A percentile compares a stretch with the other conserved stretches of the same genome.
Conservation (phyloP, 2,329 filamentous ascomycete genomes). For the Annulohypoxylon truncatum region DNA sequence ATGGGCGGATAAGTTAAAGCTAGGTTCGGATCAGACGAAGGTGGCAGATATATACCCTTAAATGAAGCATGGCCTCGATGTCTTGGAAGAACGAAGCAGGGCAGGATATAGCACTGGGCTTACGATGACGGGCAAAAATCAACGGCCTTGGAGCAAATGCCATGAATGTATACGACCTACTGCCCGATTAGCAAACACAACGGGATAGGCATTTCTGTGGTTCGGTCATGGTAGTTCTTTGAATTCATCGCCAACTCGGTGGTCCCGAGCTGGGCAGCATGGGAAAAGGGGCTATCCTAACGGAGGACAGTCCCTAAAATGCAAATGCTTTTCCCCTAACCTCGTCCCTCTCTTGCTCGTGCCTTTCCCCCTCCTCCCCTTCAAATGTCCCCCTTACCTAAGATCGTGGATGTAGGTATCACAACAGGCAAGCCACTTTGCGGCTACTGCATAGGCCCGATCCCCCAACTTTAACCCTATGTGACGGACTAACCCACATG, state of each 20-base stretch:
- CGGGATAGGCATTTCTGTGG: neutral
- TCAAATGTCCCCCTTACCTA: neutral
- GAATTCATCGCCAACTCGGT: conserved; percentile 21
- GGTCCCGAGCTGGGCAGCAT: conserved; percentile 8
- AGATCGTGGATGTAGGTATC: conserved; percentile 29
- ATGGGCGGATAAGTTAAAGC: conserved; percentile 64
- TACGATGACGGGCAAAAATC: conserved; percentile 4
- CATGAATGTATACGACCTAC: neutral
- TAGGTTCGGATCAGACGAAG: neutral
- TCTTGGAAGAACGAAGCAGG: neutral
- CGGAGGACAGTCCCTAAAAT: conserved; percentile 21
- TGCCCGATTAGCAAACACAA: neutral
- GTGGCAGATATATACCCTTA: conserved; percentile 35
- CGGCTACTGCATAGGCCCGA: conserved; percentile 77
- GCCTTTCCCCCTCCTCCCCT: neutral
- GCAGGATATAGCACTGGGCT: neutral
- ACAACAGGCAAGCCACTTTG: conserved; percentile 79
- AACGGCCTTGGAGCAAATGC: neutral
- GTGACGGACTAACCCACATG: conserved; percentile 69
- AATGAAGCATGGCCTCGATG: conserved; percentile 6
- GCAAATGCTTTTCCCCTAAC: conserved; percentile 34
- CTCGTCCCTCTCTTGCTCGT: neutral
- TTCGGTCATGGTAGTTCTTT: conserved; percentile 22
- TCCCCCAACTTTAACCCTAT: conserved; percentile 72
- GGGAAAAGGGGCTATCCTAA: conserved; percentile 9